phyloP scores from a whole-genome alignment of 2,329 filamentous ascomycete genomes.

The Colletotrichum graminicola region DNA sequence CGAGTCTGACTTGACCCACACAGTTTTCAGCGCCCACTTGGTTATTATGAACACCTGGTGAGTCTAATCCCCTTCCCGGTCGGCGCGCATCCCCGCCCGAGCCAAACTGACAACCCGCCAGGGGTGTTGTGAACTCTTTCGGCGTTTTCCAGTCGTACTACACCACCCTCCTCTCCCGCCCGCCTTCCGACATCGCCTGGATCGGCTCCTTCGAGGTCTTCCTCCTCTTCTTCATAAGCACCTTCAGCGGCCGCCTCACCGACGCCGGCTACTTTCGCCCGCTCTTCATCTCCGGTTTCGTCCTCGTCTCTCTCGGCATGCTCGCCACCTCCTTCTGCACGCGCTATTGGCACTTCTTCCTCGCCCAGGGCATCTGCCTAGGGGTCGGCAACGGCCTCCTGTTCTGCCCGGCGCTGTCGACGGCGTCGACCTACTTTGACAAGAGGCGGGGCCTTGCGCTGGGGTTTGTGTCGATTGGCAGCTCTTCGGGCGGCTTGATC shows the following conservation, averaged over 20 bases:
- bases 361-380: constrained; percentile 66
- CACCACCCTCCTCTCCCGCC: constrained; percentile 52
- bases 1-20: neutral
- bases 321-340: constrained; percentile 60
- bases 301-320: constrained; percentile 59
- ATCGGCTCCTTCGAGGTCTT: constrained; percentile 68
- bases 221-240: constrained; percentile 67
- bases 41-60: constrained; percentile 65
- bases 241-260: constrained; percentile 64
- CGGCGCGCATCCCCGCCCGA: neutral
- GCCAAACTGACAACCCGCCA: constrained; percentile 36
- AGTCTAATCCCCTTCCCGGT: neutral
- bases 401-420: constrained; percentile 74
- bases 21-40: constrained; percentile 57
- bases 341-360: constrained; percentile 67
- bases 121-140: constrained; percentile 68
- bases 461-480: constrained; percentile 71
- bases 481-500: constrained; percentile 67
- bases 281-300: constrained; percentile 55
- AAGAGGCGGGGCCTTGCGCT: constrained; percentile 69
- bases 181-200: constrained; percentile 63
- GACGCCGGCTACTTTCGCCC: constrained; percentile 66
- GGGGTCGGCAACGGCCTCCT: constrained; percentile 72
- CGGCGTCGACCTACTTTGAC: constrained; percentile 75
- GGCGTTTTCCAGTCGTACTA: constrained; percentile 70